These are phyloP conservation scores for Moesziomyces parantarcticus DNA, from an alignment of 1,284 basidiomycete genomes.

Conservation along the genomic window DNA sequence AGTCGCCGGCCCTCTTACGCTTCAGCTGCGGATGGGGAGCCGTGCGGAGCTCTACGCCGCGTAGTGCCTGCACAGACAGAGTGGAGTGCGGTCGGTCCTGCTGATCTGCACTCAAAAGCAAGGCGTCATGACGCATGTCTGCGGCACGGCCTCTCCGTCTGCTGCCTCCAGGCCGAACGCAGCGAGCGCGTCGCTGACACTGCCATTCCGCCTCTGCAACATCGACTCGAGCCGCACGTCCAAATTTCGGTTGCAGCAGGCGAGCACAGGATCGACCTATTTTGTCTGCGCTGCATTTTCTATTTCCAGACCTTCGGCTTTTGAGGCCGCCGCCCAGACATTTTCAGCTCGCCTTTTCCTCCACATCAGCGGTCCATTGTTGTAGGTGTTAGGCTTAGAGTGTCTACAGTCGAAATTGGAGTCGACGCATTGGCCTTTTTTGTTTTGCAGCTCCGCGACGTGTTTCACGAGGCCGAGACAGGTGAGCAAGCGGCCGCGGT, in stretches of 20 bases:
- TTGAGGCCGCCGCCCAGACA: neutral
- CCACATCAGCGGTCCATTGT: neutral
- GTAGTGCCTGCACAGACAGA: too few species aligned
- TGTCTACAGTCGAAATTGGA: neutral
- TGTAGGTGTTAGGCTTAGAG: neutral
- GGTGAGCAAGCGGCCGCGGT: neutral
- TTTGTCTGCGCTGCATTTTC: constrained; percentile 9
- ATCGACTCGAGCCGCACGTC: neutral
- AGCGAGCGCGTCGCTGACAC: neutral
- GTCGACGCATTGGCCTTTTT: neutral
- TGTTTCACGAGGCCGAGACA: neutral
- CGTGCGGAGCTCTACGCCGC: neutral
- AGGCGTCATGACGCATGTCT: constrained; percentile 39
- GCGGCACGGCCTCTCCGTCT: constrained; percentile 5
- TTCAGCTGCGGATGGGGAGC: neutral
- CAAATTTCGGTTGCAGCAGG: constrained; percentile 2
- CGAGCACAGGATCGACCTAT: constrained; percentile 17
- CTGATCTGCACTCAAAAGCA: constrained; percentile 22
- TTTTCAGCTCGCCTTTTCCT: neutral
- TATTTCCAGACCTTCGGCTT: constrained; percentile 9
- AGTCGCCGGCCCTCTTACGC: constrained; percentile 15
- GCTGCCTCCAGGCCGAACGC: too few species aligned
- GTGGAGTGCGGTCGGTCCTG: neutral
- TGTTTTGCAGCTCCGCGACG: neutral
- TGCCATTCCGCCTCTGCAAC: constrained; percentile 1